A percentile compares a stretch with the other conserved stretches of the same genome.
phyloP scores from a whole-genome alignment of 2,329 filamentous ascomycete species.

The Chaetomiaceae sp. region DNA sequence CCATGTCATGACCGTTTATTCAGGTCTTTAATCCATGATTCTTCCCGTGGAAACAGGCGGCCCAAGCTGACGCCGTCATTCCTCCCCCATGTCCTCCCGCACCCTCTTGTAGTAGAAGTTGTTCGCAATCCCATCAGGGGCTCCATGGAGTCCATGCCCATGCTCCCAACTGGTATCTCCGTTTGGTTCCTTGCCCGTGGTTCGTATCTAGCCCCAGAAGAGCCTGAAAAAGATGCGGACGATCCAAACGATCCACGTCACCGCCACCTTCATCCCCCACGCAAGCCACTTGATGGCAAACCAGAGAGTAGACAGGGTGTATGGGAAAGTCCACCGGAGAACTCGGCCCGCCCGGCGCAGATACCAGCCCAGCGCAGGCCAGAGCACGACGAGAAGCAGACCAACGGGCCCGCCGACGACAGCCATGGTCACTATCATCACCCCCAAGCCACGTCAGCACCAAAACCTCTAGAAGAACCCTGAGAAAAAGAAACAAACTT shows the following conservation, averaged over 20 bases:
- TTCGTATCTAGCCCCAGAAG: background rate
- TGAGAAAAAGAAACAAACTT: background rate
- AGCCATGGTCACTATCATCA: background rate
- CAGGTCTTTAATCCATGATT: no score
- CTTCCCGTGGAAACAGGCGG: no score
- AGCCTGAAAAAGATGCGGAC: background rate
- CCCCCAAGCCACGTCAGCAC: background rate
- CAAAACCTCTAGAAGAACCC: background rate
- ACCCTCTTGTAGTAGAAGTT: no score
- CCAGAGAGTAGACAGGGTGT: background rate
- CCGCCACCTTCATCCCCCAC: background rate
- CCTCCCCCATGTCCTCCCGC: no score
- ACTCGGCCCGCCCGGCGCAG: background rate
- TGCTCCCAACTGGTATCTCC: no score
- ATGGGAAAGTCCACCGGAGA: background rate
- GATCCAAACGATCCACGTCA: constrained; percentile 1
- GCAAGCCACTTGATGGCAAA: background rate
- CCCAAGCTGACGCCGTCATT: no score
- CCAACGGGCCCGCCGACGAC: background rate
- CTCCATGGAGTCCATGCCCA: no score
- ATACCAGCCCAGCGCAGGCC: background rate
- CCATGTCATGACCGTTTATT: no score
- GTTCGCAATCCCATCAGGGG: no score
- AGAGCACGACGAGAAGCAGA: background rate
- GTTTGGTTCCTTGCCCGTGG: no score